Evolutionary conservation across 306 rosid species (phyloP), one percentile per base, ranked within the genome.

Genomic region (Pyrus betulifolia): DNA sequence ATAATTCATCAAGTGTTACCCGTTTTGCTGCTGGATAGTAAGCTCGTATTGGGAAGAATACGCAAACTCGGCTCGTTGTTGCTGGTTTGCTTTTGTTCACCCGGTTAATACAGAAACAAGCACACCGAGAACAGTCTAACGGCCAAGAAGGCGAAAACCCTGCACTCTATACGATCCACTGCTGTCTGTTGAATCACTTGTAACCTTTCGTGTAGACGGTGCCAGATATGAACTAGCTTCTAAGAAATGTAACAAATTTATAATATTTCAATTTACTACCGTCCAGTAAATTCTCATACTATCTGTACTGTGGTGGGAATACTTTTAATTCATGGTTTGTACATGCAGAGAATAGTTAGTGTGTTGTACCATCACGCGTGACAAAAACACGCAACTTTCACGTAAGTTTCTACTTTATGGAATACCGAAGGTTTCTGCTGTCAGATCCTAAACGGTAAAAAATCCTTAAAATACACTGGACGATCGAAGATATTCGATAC

Each of bases 1-100:
- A 78, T 83, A 79, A 62, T 72, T 18, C 70, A 69, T 63, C 0
- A 42, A 42, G 45, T 63, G 28, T 69, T 65, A 45, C 35, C 70
- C 18, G 58, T 78, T 82, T 18, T 27, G 79, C 79, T 70, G 74
- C 45, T 8, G 63, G 54, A 12, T 65, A 65, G 4, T 30, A 51
- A n/a, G 22, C 19, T 5, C 54, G 17, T 49, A 49, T 19, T 0
- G 21, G 19, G 54, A 49, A 49, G 54, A 14, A 4, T 46, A 33
- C 2, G 15, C 1, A 12, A 14, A 60, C 28, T 18, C 8, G 8
- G 55, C 8, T 49, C 7, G 8, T 49, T 49, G 55, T 2, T 49
- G 55, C 55, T 0, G 55, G 55, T 49, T 49, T 49, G 5, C 54
- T 40, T 40, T 40, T 4, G 55, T 15, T 49, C 8, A 14, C 21